Evolutionary conservation across 2,329 filamentous ascomycete genomes (phyloP).

Genomic region (Diaporthe ampelina): DNA sequence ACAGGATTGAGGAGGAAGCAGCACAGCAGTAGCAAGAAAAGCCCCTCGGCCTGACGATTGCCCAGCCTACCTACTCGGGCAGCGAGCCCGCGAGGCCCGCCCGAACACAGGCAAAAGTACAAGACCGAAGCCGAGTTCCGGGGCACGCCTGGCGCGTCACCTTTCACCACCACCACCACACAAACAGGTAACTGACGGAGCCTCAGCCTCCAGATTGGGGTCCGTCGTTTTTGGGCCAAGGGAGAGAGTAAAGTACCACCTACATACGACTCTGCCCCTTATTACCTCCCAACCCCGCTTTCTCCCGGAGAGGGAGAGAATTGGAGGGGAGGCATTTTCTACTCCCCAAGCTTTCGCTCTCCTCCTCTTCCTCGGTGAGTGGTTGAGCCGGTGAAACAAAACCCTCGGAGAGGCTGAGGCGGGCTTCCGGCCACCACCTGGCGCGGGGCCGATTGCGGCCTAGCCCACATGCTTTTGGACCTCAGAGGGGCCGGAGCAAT

Average conservation of each 20-base stretch:
- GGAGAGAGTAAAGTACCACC: neutral
- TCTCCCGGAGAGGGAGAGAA: neutral
- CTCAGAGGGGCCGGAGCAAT: neutral
- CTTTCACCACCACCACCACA: neutral
- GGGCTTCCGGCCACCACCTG: constrained; percentile 36
- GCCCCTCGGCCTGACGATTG: constrained; percentile 11
- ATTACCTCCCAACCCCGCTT: neutral
- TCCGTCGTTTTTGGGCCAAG: constrained; percentile 6
- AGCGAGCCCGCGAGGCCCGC: constrained; percentile 11
- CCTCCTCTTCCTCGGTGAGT: constrained; percentile 4
- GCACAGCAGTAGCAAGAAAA: neutral
- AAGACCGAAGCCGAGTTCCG: constrained; percentile 13
- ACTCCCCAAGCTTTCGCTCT: too few species aligned
- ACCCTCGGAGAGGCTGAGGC: constrained; percentile 35
- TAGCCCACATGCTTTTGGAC: constrained; percentile 14
- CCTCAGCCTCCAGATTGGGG: constrained; percentile 30
- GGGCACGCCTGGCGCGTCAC: neutral
- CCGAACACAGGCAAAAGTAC: neutral
- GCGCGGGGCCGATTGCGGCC: constrained; percentile 22
- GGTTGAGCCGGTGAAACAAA: constrained; percentile 36
- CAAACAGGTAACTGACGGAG: constrained; percentile 8
- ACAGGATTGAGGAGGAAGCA: neutral
- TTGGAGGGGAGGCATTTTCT: neutral
- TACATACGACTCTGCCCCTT: neutral
- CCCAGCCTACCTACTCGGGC: neutral